Conservation (phyloP, 1,139 yeast genomes). For the Protomyces arabidopsidicola region DNA sequence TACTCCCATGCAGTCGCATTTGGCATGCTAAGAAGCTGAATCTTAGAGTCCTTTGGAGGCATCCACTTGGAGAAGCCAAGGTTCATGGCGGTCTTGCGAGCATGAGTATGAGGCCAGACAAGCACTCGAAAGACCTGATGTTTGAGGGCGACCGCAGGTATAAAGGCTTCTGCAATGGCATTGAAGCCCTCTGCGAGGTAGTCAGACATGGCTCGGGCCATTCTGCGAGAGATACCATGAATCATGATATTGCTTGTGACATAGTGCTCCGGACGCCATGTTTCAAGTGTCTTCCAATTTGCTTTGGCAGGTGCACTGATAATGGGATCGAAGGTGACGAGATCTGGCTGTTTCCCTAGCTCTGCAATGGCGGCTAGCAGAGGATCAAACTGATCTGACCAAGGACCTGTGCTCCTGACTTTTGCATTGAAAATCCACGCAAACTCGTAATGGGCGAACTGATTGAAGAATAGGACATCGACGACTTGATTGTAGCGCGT, state of each 20-base stretch:
- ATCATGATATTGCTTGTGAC: background rate
- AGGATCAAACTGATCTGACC: background rate
- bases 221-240: conserved; percentile 10
- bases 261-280: conserved; percentile 13
- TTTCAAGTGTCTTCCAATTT: background rate
- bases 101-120: background rate
- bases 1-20: conserved; percentile 3
- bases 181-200: conserved; percentile 9
- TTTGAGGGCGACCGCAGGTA: conserved; percentile 18
- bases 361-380: background rate
- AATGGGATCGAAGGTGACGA: conserved; percentile 15
- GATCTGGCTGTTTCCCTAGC: background rate
- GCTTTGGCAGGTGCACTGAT: conserved; percentile 1
- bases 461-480: background rate
- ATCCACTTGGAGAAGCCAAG: background rate
- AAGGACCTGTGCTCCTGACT: conserved; percentile 1
- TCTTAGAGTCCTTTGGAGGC: background rate
- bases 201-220: conserved; percentile 1
- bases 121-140: background rate
- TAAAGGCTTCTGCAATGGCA: conserved; percentile 17
- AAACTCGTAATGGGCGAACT: conserved; percentile 2
- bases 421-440: conserved; percentile 10
- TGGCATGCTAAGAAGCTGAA: background rate
- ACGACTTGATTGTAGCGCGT: conserved; percentile 8
- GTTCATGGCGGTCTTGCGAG: background rate